Evolutionary conservation across 441 rosid species (phyloP).

Genomic region (Iberis amara): DNA sequence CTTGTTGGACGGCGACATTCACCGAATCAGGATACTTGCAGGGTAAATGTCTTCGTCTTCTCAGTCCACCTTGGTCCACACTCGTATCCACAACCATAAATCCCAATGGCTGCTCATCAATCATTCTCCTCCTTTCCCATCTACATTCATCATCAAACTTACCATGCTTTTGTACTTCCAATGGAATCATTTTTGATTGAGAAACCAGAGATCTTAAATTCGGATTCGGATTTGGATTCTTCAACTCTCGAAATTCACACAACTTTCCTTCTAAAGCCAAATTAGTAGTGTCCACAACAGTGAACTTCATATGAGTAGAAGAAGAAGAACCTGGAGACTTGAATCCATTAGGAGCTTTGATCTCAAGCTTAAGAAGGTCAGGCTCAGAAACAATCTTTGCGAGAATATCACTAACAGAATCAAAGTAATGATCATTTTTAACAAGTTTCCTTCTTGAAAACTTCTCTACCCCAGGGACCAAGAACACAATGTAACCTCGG

Average conservation of each 20-base stretch:
- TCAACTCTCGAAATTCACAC: constrained; percentile 39
- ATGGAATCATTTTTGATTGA: constrained; percentile 6
- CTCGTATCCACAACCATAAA: constrained; percentile 60
- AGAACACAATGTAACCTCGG: constrained; percentile 50
- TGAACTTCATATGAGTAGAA: constrained; percentile 25
- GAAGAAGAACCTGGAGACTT: constrained; percentile 34
- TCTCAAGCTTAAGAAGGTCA: constrained; percentile 54
- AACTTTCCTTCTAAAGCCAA: constrained; percentile 36
- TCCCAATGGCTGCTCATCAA: no score
- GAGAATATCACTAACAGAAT: constrained; percentile 68
- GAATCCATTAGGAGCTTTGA: no score
- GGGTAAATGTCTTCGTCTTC: constrained; percentile 45
- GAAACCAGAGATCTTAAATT: constrained; percentile 31
- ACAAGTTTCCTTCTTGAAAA: constrained; percentile 63
- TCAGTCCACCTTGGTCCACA: constrained; percentile 37
- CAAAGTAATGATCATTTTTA: constrained; percentile 70
- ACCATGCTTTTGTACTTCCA: constrained; percentile 24
- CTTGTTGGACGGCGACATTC: no score
- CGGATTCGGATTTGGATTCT: no score
- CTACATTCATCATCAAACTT: constrained; percentile 20
- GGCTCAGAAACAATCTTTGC: constrained; percentile 70
- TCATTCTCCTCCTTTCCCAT: constrained; percentile 14
- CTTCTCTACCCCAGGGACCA: constrained; percentile 59
- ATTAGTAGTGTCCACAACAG: constrained; percentile 50
- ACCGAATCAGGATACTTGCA: no score